phyloP scores from a whole-genome alignment of 2,329 filamentous ascomycete genomes.

The Fusarium transvaalense region DNA sequence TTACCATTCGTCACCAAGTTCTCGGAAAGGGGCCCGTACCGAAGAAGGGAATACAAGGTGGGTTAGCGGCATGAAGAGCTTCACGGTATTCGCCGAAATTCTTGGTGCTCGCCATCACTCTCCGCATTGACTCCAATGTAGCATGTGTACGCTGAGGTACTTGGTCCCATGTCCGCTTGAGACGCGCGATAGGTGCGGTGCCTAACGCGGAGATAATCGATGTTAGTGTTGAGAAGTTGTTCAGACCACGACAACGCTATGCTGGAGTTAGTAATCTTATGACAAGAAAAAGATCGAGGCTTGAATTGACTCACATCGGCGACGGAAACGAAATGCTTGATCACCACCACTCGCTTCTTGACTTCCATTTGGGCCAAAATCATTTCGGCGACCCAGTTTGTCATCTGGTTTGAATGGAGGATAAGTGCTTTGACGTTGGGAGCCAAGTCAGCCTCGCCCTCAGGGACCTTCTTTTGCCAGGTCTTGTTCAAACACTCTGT shows the following conservation, averaged over 20 bases:
- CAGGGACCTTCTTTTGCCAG: conserved; percentile 94
- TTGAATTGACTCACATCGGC: conserved; percentile 80
- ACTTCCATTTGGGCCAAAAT: conserved; percentile 94
- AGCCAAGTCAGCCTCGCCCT: conserved; percentile 86
- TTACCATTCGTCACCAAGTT: neutral
- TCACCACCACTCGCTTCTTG: conserved; percentile 95
- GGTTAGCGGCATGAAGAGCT: conserved; percentile 89
- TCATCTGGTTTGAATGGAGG: conserved; percentile 97
- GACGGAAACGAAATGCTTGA: conserved; percentile 97
- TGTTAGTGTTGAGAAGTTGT: conserved; percentile 97
- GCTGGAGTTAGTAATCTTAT: conserved; percentile 27
- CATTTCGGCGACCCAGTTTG: conserved; percentile 99
- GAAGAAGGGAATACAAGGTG: conserved; percentile 98
- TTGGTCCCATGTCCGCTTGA: conserved; percentile 94
- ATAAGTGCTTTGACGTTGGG: conserved; percentile 97
- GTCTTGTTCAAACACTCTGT: conserved; percentile 98
- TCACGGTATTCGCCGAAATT: conserved; percentile 99
- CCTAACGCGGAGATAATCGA: conserved; percentile 97
- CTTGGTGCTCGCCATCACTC: conserved; percentile 95
- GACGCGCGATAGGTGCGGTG: conserved; percentile 92
- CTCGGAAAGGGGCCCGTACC: conserved; percentile 65
- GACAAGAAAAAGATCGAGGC: neutral
- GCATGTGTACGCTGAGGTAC: conserved; percentile 86
- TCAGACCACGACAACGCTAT: conserved; percentile 91
- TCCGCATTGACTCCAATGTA: conserved; percentile 89